These are phyloP conservation scores for Boletus huronensis DNA, from an alignment of 768 basidiomycete genomes.

Conservation along the genomic window DNA sequence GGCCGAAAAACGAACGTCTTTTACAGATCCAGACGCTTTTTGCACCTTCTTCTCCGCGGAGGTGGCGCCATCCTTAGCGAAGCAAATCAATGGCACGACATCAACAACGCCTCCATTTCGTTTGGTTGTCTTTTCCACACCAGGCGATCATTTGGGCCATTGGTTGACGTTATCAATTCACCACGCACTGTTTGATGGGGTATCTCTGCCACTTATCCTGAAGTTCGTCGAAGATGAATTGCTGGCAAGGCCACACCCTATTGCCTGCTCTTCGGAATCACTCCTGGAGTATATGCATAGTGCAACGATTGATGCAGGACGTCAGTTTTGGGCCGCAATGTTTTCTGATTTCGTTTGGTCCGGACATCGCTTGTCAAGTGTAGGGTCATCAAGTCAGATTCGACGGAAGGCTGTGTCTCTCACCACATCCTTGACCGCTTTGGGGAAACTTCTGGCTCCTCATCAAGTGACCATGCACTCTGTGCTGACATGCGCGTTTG, in stretches of 20 bases:
- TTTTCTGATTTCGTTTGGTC: slow-evolving; percentile 24
- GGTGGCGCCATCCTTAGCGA: slow-evolving; percentile 19
- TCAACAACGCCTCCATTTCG: slow-evolving; percentile 19
- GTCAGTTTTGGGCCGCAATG: slow-evolving; percentile 23
- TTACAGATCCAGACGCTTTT: slow-evolving; percentile 16
- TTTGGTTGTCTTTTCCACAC: slow-evolving; percentile 7
- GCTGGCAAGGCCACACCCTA: slow-evolving; percentile 5
- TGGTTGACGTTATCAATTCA: slow-evolving; percentile 31
- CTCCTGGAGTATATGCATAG: slow-evolving; percentile 24
- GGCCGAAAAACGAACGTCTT: slow-evolving; percentile 8
- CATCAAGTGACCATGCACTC: slow-evolving; percentile 33
- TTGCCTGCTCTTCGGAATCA: slow-evolving; percentile 8
- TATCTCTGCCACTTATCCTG: slow-evolving; percentile 30
- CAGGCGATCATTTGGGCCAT: not conserved
- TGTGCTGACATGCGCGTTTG: slow-evolving; percentile 29
- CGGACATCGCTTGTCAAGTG: slow-evolving; percentile 1
- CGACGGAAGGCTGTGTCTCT: slow-evolving; percentile 14
- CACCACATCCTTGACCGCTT: slow-evolving; percentile 14
- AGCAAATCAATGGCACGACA: slow-evolving; percentile 23
- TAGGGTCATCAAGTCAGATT: slow-evolving; percentile 1
- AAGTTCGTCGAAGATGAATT: slow-evolving; percentile 27
- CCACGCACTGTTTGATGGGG: slow-evolving; percentile 33
- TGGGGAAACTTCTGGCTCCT: slow-evolving; percentile 19
- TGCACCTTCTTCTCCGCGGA: slow-evolving; percentile 18
- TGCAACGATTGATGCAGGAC: slow-evolving; percentile 11